A percentile compares a stretch with the other conserved stretches of the same genome.
Conservation (phyloP, 148 eudicot species). For the Vaccinium macrocarpon region DNA sequence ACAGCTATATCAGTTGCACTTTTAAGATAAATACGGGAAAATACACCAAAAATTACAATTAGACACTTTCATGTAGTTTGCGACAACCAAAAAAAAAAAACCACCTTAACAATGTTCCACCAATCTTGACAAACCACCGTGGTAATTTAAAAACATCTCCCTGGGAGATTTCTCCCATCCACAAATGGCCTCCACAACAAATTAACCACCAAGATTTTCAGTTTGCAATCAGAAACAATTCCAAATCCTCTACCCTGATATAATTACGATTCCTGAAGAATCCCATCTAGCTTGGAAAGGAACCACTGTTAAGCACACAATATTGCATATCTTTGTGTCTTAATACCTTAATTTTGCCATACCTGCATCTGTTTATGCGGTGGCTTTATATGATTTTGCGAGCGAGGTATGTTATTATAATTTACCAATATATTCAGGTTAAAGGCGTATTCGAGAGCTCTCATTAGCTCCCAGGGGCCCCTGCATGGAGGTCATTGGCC, state of each 20-base stretch:
- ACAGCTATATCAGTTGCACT: background rate
- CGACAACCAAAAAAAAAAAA: background rate
- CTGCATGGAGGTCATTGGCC: no score
- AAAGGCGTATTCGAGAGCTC: no score
- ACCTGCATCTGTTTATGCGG: no score
- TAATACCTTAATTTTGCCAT: no score
- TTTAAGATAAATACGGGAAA: background rate
- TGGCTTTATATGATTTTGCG: no score
- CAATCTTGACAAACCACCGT: background rate
- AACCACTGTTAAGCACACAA: background rate
- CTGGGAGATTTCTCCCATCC: background rate
- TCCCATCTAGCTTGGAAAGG: slow-evolving; percentile 1
- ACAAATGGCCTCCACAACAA: background rate
- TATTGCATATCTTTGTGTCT: no score
- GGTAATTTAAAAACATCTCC: background rate
- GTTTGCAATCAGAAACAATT: background rate
- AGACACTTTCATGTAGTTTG: background rate
- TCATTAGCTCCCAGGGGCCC: no score
- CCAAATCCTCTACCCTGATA: background rate
- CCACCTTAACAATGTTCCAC: background rate
- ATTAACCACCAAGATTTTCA: background rate
- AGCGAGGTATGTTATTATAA: no score
- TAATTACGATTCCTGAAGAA: background rate
- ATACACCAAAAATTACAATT: background rate
- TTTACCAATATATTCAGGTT: no score